Percentiles rank a stretch among this genome's conserved stretches.
Evolutionary conservation across 164 flowering plant species (phyloP).

Genomic region (Stephania japonica): DNA sequence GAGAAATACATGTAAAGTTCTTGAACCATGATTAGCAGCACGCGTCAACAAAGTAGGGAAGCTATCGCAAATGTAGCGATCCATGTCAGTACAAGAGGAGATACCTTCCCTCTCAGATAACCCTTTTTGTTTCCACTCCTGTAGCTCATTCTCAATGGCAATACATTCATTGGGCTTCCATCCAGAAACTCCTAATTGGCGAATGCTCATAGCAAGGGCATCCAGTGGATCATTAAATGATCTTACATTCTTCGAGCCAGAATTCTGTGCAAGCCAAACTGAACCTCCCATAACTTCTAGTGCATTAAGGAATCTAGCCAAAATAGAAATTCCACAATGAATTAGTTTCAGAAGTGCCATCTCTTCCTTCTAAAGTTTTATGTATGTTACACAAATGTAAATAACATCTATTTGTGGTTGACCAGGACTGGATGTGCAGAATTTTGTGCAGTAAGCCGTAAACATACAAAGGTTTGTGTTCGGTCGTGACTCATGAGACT

Average conservation of each 20-base stretch:
- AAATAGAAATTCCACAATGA: conserved; percentile 10
- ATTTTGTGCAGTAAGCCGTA: too few relatives aligned
- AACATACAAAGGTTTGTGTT: too few relatives aligned
- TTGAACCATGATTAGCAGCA: not conserved
- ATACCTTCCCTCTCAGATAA: conserved; percentile 80
- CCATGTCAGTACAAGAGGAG: not conserved
- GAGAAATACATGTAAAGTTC: not conserved
- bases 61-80: not conserved
- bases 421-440: too few relatives aligned
- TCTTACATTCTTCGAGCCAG: conserved; percentile 42
- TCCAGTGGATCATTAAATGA: conserved; percentile 66
- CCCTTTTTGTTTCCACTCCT: conserved; percentile 76
- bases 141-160: conserved; percentile 65
- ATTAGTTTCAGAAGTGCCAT: conserved; percentile 7
- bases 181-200: conserved; percentile 73
- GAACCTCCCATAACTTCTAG: conserved; percentile 78
- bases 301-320: conserved; percentile 65
- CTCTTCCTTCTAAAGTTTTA: too few relatives aligned
- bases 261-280: conserved; percentile 53
- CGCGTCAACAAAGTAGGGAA: not conserved
- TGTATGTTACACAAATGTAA: too few relatives aligned
- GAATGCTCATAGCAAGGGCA: conserved; percentile 55
- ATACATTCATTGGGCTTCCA: conserved; percentile 77
- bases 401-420: too few relatives aligned
- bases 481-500: too few relatives aligned